These are phyloP conservation scores for Populus hybrid DNA, from an alignment of 441 rosid species.

Conservation along the genomic window DNA sequence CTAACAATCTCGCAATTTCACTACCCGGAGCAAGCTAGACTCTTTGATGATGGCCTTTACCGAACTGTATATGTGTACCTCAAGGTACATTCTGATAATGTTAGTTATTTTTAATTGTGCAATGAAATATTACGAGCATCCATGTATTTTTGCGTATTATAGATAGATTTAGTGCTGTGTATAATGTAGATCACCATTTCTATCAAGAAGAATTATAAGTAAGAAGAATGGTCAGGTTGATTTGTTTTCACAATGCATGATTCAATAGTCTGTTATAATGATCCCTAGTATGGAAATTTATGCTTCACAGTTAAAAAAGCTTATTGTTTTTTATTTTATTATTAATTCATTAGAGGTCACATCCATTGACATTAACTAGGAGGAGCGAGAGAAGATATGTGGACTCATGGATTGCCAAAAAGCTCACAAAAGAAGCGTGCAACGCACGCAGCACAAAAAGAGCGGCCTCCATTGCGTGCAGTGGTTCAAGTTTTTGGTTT, in stretches of 20 bases:
- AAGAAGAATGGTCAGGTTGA: too few relatives aligned
- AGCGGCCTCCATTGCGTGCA: constrained; percentile 78
- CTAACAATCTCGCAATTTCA: too few relatives aligned
- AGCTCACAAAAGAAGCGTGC: constrained; percentile 92
- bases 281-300: not conserved
- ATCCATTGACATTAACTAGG: constrained; percentile 84
- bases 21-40: too few relatives aligned
- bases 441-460: constrained; percentile 96
- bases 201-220: too few relatives aligned
- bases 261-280: not conserved
- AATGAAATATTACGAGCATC: not conserved
- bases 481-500: constrained; percentile 72
- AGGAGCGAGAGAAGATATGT: constrained; percentile 77
- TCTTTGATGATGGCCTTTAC: constrained; percentile 82
- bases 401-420: constrained; percentile 90
- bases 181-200: not conserved
- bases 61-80: constrained; percentile 90
- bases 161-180: not conserved
- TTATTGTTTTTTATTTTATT: not conserved
- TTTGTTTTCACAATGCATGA: not conserved
- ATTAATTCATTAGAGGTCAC: constrained; percentile 72
- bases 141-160: not conserved
- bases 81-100: constrained; percentile 47
- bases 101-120: not conserved
- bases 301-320: not conserved